Evolutionary conservation across 2,329 filamentous ascomycete species (phyloP), one percentile per base, ranked within the genome.

Genomic region (Exophiala sp.): DNA sequence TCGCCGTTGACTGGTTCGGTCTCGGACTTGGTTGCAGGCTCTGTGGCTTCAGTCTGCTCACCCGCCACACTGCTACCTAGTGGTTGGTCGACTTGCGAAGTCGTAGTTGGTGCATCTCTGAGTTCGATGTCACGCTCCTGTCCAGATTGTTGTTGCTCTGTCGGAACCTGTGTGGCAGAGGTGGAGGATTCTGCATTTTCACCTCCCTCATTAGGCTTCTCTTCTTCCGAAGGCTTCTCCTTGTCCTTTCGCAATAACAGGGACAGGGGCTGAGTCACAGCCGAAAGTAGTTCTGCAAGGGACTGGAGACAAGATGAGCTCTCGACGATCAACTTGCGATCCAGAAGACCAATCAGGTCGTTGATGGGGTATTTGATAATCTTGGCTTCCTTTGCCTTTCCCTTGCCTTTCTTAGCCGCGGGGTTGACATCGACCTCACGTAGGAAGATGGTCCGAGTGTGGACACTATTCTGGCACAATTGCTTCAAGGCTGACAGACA

Each of bases 251-350:
- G 88, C 62, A 95, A 84, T 20, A 95, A 76, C 32, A 86, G 83
- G 58, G 89, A 88, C 21, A 99, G 78, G 9, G 94, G 94, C 52
- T 87, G 80, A 0, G 94, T 99, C 52, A 97, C 90, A 61, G 88
- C 86, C 69, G 90, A 92, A 21, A 99, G 80, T 29, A 99, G 76
- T 60, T 87, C 85, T 2, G 94, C 94, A 21, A 99, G 80, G 59
- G 91, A 86, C 64, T 96, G 92, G 91, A 99, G 97, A 52, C 96
- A 92, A 5, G 86, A 81, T n/a, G 92, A 91, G 72, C 91, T 99
- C 72, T 99, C 94, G 74, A 96, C 95, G 60, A 99, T 91, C 57
- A 97, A 78, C 61, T 91, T 89, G n/a, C 94, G 88, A 68, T 97
- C 94, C 18, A 99, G 80, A 4, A 99, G 79, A 57, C 85, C 86